A percentile compares a stretch with the other conserved stretches of the same genome.
These are phyloP conservation scores for Monosiga brevicollis DNA, from an alignment of 78 protist genomes.

Conservation along the genomic window DNA sequence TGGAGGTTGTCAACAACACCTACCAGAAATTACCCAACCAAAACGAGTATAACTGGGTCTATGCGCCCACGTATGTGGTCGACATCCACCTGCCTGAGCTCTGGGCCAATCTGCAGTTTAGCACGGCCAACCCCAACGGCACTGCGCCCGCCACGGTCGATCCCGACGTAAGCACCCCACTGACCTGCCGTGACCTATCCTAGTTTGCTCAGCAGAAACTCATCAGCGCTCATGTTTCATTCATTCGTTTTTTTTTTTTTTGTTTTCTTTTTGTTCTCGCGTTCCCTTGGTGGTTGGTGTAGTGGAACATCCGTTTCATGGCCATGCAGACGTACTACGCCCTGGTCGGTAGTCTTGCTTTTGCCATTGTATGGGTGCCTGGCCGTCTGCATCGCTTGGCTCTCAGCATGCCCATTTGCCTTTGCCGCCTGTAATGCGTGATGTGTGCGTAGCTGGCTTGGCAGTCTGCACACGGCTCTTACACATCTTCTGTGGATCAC, in stretches of 20 bases:
- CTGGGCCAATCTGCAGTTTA: slow-evolving; percentile 21
- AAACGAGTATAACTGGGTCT: slow-evolving; percentile 34
- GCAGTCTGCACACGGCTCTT: too few species aligned
- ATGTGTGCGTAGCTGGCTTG: too few species aligned
- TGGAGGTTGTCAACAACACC: neutral
- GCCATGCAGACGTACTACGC: neutral
- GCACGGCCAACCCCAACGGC: neutral
- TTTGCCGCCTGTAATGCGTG: too few species aligned
- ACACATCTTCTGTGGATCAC: too few species aligned
- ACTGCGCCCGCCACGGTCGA: neutral
- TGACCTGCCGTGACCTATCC: neutral
- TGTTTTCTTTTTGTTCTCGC: neutral
- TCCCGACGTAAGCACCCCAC: neutral
- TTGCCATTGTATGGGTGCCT: neutral
- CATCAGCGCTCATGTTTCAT: neutral
- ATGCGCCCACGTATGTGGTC: slow-evolving; percentile 8
- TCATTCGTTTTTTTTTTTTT: neutral
- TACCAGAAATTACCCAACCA: neutral
- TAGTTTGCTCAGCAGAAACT: neutral
- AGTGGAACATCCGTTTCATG: neutral
- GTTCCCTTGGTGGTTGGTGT: neutral
- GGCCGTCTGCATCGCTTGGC: too few species aligned
- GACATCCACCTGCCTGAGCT: neutral
- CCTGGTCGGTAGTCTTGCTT: neutral
- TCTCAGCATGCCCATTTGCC: too few species aligned